A percentile compares a stretch with the other conserved stretches of the same genome.
Evolutionary conservation across 495 filamentous ascomycete species (phyloP).

Genomic region (Neurospora sp.): DNA sequence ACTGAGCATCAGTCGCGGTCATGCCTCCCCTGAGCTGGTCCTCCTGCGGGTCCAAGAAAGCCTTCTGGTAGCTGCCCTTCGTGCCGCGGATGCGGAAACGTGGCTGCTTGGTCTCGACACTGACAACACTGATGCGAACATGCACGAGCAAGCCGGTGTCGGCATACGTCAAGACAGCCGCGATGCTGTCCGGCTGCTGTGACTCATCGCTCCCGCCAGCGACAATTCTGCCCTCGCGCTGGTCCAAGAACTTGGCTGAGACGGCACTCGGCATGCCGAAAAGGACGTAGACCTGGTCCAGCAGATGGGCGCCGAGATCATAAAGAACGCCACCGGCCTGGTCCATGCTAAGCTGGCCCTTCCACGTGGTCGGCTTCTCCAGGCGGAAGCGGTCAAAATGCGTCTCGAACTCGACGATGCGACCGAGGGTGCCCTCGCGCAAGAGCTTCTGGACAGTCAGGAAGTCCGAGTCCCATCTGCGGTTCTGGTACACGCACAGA

Average conservation of each 20-base stretch:
- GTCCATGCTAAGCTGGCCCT: slow-evolving; percentile 45
- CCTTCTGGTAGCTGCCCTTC: slow-evolving; percentile 75
- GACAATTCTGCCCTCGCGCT: slow-evolving; percentile 41
- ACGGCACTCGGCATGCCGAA: slow-evolving; percentile 67
- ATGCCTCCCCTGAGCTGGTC: slow-evolving; percentile 64
- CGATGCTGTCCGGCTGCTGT: slow-evolving; percentile 59
- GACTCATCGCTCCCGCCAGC: slow-evolving; percentile 34
- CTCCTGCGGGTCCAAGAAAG: slow-evolving; percentile 71
- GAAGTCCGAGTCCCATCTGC: slow-evolving; percentile 80
- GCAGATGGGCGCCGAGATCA: slow-evolving; percentile 75
- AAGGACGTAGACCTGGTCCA: slow-evolving; percentile 71
- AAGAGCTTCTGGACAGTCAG: slow-evolving; percentile 59
- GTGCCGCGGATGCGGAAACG: slow-evolving; percentile 75
- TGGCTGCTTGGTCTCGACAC: slow-evolving; percentile 59
- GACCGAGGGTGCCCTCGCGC: slow-evolving; percentile 44
- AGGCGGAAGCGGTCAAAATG: slow-evolving; percentile 78
- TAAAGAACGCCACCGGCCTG: slow-evolving; percentile 66
- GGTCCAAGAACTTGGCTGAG: slow-evolving; percentile 57
- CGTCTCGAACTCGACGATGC: slow-evolving; percentile 64
- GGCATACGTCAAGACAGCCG: slow-evolving; percentile 58
- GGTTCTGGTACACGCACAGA: slow-evolving; percentile 83
- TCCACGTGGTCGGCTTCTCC: slow-evolving; percentile 54
- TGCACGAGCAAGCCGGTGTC: slow-evolving; percentile 47
- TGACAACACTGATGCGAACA: slow-evolving; percentile 61
- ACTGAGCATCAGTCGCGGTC: slow-evolving; percentile 52